Conservation (phyloP, 2,329 filamentous ascomycete species). For the Ceratocystis destructans region DNA sequence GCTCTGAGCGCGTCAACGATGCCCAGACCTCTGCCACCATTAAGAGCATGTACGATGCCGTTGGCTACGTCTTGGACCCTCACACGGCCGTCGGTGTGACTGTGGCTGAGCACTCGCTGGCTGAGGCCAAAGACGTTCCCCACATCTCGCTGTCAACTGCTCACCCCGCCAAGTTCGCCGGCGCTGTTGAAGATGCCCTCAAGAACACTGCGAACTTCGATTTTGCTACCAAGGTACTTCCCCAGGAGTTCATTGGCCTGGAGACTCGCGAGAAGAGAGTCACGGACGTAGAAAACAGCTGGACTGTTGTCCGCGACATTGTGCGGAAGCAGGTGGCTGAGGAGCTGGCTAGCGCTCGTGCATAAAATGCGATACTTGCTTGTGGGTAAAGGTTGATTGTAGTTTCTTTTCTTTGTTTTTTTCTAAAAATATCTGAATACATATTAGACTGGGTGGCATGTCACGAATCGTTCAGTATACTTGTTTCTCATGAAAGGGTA, state of each 20-base stretch:
- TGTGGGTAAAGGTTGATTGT: neutral
- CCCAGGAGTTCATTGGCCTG: slow-evolving; percentile 67
- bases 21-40: slow-evolving; percentile 54
- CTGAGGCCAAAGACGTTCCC: slow-evolving; percentile 36
- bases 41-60: slow-evolving; percentile 40
- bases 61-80: slow-evolving; percentile 76
- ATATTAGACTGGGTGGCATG: neutral
- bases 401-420: neutral
- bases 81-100: slow-evolving; percentile 81
- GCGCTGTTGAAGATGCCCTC: slow-evolving; percentile 69
- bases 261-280: slow-evolving; percentile 64
- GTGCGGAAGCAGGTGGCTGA: slow-evolving; percentile 60
- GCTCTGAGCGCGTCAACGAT: slow-evolving; percentile 61
- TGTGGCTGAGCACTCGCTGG: slow-evolving; percentile 57
- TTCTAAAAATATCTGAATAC: neutral
- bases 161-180: slow-evolving; percentile 88
- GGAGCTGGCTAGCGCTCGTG: slow-evolving; percentile 33
- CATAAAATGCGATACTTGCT: slow-evolving; percentile 4
- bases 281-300: slow-evolving; percentile 53
- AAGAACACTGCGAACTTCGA: slow-evolving; percentile 56
- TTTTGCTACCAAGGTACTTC: slow-evolving; percentile 62
- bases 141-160: slow-evolving; percentile 85
- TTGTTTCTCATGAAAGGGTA: neutral
- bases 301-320: slow-evolving; percentile 61
- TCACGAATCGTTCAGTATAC: neutral